Base-by-base conservation (phyloP, 257 asterid genomes). In the Primulina eburnea region DNA sequence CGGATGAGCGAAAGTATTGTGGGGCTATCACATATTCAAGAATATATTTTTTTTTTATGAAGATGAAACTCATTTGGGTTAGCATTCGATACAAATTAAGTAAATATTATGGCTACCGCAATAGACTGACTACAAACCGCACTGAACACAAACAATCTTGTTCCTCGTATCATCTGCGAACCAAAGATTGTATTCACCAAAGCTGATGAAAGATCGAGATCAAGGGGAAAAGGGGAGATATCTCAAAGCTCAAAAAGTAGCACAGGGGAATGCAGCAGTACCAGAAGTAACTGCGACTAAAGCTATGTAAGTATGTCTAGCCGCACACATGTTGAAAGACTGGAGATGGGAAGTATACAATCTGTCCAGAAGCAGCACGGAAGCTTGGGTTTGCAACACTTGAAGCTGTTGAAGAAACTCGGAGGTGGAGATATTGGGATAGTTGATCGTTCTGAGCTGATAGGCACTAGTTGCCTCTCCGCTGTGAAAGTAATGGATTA, bases 361-460 rank as follows among this genome's bases (percentile, higher is more conserved):
- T 60, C 75, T 70, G 83, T 82, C 38, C 84, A 80, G 82, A 90
- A 86, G 83, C 86, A 79, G 78, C 24, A 84, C 4, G 92, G 91
- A 53, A 75, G 70, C 74, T 78, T 92, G 77, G 84, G 88, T 34
- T 70, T 87, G 83, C 79, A 70, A 74, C 83, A 90, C 73, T 88
- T 92, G 67, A 92, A 88, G 87, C 55, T 92, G 72, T 74, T 90
- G 69, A 87, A 72, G 73, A 92, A 85, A 78, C 83, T 92, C 61
- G 96, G 98, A 10, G 89, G 91, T 65, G 98, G 98, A 61, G 97
- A 92, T 72, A 88, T 90, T 58, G 96, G 95, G 37, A 83, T 81
- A 6, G 92, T 92, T 73, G 86, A 92, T 74, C 89, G 89, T 30
- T 84, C 96, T 47, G 95, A 87, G 87, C 85, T 92, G 72, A 81